These are phyloP conservation scores for Trichoderma erinaceum DNA, from an alignment of 495 filamentous ascomycete genomes.

Conservation along the genomic window DNA sequence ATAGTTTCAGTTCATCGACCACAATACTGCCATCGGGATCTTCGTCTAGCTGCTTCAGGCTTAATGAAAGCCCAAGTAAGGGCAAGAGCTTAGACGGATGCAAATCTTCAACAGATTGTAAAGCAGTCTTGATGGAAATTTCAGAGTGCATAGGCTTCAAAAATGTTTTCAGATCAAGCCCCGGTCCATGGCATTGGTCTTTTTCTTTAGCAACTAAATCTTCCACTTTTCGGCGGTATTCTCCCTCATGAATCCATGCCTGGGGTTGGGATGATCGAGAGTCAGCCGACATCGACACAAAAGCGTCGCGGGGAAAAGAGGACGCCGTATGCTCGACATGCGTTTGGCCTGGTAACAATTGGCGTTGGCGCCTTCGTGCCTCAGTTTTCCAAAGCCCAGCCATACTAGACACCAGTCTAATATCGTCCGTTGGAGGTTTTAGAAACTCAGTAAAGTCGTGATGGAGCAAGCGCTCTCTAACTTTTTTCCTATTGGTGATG, in stretches of 20 bases:
- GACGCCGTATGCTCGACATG: conserved; percentile 52
- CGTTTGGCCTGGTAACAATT: conserved; percentile 36
- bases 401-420: conserved; percentile 86
- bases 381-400: conserved; percentile 92
- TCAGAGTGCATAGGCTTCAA: conserved; percentile 47
- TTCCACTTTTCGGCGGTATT: conserved; percentile 59
- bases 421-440: conserved; percentile 54
- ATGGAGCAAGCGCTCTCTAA: conserved; percentile 69
- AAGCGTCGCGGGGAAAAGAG: conserved; percentile 69
- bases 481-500: conserved; percentile 73
- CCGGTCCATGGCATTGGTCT: conserved; percentile 38
- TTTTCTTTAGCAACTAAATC: conserved; percentile 58
- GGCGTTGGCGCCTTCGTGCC: conserved; percentile 65
- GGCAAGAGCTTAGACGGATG: conserved; percentile 60
- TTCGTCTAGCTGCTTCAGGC: conserved; percentile 21
- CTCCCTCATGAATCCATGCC: conserved; percentile 89
- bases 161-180: conserved; percentile 58
- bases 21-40: conserved; percentile 31
- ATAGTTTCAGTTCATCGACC: conserved; percentile 41
- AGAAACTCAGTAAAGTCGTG: conserved; percentile 79
- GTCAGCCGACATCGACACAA: conserved; percentile 82
- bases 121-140: conserved; percentile 58
- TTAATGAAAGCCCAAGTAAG: conserved; percentile 35
- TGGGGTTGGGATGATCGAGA: conserved; percentile 58
- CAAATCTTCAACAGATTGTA: conserved; percentile 82